These are phyloP conservation scores for Pichia inconspicua DNA, from an alignment of 1,139 yeast genomes.

Conservation along the genomic window DNA sequence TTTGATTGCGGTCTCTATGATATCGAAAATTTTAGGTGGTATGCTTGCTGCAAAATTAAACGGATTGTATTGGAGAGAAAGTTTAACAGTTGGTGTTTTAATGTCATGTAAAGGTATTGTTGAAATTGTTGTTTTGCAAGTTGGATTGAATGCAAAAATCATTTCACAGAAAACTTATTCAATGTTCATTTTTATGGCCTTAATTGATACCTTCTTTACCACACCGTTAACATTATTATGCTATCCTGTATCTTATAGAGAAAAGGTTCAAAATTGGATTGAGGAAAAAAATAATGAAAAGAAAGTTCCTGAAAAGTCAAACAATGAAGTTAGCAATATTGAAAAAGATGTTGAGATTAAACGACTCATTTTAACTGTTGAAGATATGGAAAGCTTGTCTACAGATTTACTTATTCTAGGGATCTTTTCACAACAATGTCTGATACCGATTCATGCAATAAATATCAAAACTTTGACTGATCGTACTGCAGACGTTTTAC, in stretches of 20 bases:
- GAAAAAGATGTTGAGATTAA: constrained; percentile 8
- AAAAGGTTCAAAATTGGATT: constrained; percentile 33
- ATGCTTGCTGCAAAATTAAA: constrained; percentile 51
- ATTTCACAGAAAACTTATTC: constrained; percentile 58
- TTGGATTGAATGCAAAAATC: constrained; percentile 65
- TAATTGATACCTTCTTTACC: constrained; percentile 64
- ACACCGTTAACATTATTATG: constrained; percentile 58
- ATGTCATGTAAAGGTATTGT: constrained; percentile 88
- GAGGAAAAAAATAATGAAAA: constrained; percentile 12
- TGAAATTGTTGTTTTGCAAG: constrained; percentile 67
- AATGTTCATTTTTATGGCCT: constrained; percentile 77
- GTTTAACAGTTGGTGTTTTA: constrained; percentile 67
- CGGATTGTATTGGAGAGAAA: constrained; percentile 63
- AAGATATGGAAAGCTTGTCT: constrained; percentile 23
- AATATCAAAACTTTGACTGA: constrained; percentile 55
- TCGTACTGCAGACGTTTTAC: constrained; percentile 60
- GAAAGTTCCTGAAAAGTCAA: constrained; percentile 1
- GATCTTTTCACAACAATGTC: constrained; percentile 19
- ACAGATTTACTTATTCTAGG: constrained; percentile 23
- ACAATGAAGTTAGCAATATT: neutral
- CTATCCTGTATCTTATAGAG: constrained; percentile 57
- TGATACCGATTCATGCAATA: constrained; percentile 42
- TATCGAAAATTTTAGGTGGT: constrained; percentile 63
- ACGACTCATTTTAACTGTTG: constrained; percentile 22
- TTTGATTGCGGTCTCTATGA: constrained; percentile 54